A percentile compares a stretch with the other conserved stretches of the same genome.
phyloP scores from a whole-genome alignment of 75 land plant genomes.

The Pinus taeda region DNA sequence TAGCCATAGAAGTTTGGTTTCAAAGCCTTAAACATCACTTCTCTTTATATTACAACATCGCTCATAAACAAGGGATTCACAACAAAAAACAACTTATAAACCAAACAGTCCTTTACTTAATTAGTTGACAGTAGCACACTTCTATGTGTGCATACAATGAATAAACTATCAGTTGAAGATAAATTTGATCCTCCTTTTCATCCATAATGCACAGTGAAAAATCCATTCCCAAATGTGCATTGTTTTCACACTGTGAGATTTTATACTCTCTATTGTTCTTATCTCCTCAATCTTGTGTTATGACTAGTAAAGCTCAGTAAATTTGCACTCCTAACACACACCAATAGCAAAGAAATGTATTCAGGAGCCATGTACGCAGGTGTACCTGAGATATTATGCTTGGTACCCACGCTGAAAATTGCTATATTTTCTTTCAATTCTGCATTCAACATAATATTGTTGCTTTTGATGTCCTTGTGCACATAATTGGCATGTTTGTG shows the following conservation, averaged over 20 bases:
- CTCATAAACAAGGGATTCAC: constrained; percentile 8
- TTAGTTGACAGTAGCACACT: neutral
- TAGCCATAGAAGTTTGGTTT: neutral
- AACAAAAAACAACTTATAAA: constrained; percentile 1
- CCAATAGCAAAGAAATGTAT: too few species aligned
- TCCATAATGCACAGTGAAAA: neutral
- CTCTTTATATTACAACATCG: constrained; percentile 5
- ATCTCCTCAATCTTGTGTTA: neutral
- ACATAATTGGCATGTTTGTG: too few species aligned
- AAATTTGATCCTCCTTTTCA: neutral
- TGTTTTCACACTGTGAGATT: neutral
- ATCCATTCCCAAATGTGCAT: neutral
- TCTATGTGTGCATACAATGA: neutral
- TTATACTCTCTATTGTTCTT: neutral
- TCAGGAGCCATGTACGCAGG: too few species aligned
- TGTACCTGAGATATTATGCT: too few species aligned
- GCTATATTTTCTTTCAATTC: too few species aligned
- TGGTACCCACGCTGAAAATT: too few species aligned
- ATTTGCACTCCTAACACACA: neutral
- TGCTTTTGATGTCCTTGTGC: too few species aligned
- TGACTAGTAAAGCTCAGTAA: neutral
- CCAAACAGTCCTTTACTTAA: neutral
- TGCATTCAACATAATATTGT: too few species aligned
- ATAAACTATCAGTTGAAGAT: neutral
- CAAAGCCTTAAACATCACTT: constrained; percentile 1